Conservation (phyloP, 1,139 yeast species). For the Hanseniaspora uvarum region DNA sequence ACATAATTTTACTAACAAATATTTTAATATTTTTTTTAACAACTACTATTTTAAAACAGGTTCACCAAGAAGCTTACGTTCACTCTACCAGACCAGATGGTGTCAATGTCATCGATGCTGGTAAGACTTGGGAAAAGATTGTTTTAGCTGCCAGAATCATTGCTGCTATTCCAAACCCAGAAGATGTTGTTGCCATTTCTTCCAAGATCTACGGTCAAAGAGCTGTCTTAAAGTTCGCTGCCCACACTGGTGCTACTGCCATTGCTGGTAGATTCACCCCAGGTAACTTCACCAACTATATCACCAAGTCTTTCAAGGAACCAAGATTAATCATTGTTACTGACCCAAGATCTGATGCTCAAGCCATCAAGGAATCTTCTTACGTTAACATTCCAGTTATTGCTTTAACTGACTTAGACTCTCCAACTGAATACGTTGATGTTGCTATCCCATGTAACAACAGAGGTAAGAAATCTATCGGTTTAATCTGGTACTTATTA, state of each 20-base stretch:
- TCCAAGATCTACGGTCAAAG: slow-evolving; percentile 99
- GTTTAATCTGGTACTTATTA: slow-evolving; percentile 98
- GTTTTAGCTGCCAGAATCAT: slow-evolving; percentile 99
- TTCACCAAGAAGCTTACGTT: slow-evolving; percentile 99
- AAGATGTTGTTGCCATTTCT: slow-evolving; percentile 97
- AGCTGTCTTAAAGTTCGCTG: slow-evolving; percentile 98
- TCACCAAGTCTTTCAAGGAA: slow-evolving; percentile 99
- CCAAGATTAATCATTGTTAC: slow-evolving; percentile 99
- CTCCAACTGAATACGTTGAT: slow-evolving; percentile 97
- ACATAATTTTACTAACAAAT: slow-evolving; percentile 8
- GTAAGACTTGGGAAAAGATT: slow-evolving; percentile 99
- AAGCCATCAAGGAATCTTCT: slow-evolving; percentile 99
- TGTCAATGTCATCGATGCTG: slow-evolving; percentile 95
- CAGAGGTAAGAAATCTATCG: slow-evolving; percentile 99
- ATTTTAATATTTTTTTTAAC: not conserved
- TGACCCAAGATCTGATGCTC: slow-evolving; percentile 99
- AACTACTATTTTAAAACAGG: slow-evolving; percentile 37
- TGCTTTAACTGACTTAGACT: slow-evolving; percentile 97
- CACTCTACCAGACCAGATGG: slow-evolving; percentile 99
- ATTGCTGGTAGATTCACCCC: slow-evolving; percentile 99
- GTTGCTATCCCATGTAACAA: slow-evolving; percentile 99
- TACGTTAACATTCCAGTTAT: slow-evolving; percentile 99
- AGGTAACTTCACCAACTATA: slow-evolving; percentile 99
- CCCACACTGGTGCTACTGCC: slow-evolving; percentile 99
- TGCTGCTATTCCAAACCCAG: slow-evolving; percentile 97